Conservation (phyloP, 495 filamentous ascomycete genomes). For the Penicillium bovifimosum region DNA sequence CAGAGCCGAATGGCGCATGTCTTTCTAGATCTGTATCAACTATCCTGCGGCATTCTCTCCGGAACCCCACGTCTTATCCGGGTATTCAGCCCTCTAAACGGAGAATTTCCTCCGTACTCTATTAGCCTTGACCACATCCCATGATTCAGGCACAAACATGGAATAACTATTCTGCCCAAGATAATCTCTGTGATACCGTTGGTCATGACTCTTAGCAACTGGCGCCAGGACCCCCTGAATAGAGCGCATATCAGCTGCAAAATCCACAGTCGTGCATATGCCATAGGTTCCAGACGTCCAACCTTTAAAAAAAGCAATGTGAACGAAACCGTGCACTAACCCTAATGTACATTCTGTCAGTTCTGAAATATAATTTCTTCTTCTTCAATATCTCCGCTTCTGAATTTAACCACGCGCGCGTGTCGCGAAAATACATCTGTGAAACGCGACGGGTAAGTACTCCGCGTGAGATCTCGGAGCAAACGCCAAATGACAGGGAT, state of each 20-base stretch:
- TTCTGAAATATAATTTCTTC: too few relatives aligned
- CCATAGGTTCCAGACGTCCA: slow-evolving; percentile 2
- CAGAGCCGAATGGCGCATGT: slow-evolving; percentile 5
- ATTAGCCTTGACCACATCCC: neutral
- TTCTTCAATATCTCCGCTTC: neutral
- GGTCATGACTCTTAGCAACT: slow-evolving; percentile 18
- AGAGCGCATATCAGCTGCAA: slow-evolving; percentile 20
- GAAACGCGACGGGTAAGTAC: slow-evolving; percentile 8
- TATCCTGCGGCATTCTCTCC: slow-evolving; percentile 2
- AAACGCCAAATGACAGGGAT: slow-evolving; percentile 9
- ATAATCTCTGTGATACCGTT: slow-evolving; percentile 6
- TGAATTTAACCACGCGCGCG: slow-evolving; percentile 2
- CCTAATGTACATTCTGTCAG: too few relatives aligned
- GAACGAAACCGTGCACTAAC: neutral
- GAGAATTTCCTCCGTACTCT: neutral
- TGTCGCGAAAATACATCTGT: slow-evolving; percentile 2
- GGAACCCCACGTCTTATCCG: slow-evolving; percentile 8
- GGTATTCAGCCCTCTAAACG: neutral
- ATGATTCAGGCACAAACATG: neutral
- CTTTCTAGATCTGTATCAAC: slow-evolving; percentile 9
- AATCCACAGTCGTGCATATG: neutral
- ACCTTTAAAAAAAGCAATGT: neutral
- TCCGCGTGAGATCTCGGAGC: slow-evolving; percentile 8
- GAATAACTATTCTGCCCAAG: neutral
- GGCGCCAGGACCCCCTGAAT: slow-evolving; percentile 4